These are phyloP conservation scores for Dactylellina cionopaga DNA, from an alignment of 2,329 filamentous ascomycete genomes.

Conservation along the genomic window DNA sequence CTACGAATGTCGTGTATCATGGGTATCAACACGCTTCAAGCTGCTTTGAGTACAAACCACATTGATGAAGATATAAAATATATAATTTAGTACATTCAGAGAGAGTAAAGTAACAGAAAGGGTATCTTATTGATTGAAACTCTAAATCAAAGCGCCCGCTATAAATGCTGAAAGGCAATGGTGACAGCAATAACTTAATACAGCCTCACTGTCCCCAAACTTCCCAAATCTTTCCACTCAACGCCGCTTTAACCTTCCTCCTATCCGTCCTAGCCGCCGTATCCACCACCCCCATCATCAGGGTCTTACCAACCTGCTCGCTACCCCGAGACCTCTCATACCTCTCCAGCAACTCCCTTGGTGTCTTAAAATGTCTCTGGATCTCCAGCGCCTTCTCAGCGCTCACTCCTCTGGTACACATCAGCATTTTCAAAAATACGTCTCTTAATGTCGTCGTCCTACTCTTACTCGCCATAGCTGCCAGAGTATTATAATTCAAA, in stretches of 20 bases:
- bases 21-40: neutral
- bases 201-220: constrained; percentile 68
- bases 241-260: constrained; percentile 73
- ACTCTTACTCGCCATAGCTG: constrained; percentile 77
- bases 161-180: neutral
- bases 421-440: constrained; percentile 83
- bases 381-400: constrained; percentile 83
- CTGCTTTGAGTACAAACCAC: no score
- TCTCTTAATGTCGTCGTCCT: constrained; percentile 78
- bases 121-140: neutral
- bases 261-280: constrained; percentile 70
- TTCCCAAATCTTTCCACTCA: constrained; percentile 77
- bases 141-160: neutral
- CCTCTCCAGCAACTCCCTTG: constrained; percentile 75
- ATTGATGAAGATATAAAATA: neutral
- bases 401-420: constrained; percentile 79
- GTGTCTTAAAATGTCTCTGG: constrained; percentile 80
- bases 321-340: constrained; percentile 68
- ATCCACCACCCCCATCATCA: constrained; percentile 63
- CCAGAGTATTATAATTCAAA: constrained; percentile 77
- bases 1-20: neutral
- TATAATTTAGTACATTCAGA: no score
- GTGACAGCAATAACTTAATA: no score
- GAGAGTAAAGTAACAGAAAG: no score
- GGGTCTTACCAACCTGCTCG: constrained; percentile 61